Evolutionary conservation across 331 rosid genomes (phyloP).

Genomic region (Stylosanthes scabra): DNA sequence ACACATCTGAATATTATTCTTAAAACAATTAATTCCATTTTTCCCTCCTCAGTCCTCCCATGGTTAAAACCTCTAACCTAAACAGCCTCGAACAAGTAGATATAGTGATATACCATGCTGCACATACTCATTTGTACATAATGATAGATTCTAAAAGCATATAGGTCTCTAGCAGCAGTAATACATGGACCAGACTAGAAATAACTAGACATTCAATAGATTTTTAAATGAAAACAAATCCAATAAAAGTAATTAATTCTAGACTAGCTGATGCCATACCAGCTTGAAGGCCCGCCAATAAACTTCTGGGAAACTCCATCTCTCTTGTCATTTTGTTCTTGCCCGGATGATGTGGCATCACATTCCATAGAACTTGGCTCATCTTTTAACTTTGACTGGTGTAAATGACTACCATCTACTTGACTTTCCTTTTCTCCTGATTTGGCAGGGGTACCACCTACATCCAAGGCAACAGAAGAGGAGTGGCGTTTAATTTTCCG

Average conservation of each 20-base stretch:
- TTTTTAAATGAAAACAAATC: slow-evolving; percentile 6
- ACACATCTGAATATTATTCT: not conserved
- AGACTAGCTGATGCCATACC: slow-evolving; percentile 55
- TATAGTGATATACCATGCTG: no score
- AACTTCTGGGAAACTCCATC: slow-evolving; percentile 58
- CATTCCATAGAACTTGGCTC: slow-evolving; percentile 44
- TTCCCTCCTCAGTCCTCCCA: not conserved
- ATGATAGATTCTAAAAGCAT: not conserved
- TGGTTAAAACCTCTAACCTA: not conserved
- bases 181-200: slow-evolving; percentile 17
- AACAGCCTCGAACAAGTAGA: slow-evolving; percentile 3
- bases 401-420: slow-evolving; percentile 38
- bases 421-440: slow-evolving; percentile 40
- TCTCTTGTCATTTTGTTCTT: slow-evolving; percentile 44
- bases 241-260: slow-evolving; percentile 37
- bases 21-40: not conserved
- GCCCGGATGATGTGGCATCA: slow-evolving; percentile 52
- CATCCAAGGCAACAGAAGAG: slow-evolving; percentile 41
- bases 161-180: slow-evolving; percentile 10
- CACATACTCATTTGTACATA: no score
- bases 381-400: slow-evolving; percentile 48
- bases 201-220: slow-evolving; percentile 23
- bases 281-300: slow-evolving; percentile 77
- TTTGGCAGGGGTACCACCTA: slow-evolving; percentile 45
- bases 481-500: slow-evolving; percentile 78